A percentile compares a stretch with the other conserved stretches of the same genome.
Evolutionary conservation across 2,329 filamentous ascomycete species (phyloP).

Genomic region (Sporothrix luriei): DNA sequence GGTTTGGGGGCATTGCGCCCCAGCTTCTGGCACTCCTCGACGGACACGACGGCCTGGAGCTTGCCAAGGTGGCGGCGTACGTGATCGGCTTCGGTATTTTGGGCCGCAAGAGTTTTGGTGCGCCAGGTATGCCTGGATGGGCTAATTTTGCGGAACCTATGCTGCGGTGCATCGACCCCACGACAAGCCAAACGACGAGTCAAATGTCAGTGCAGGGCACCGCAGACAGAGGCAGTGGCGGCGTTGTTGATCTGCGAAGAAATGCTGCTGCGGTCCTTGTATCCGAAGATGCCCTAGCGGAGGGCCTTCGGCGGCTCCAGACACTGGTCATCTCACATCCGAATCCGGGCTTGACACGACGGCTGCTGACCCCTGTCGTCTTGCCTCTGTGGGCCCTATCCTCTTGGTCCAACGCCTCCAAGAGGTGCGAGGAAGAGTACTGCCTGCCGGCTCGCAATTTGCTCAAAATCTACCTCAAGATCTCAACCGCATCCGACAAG

Average conservation of each 20-base stretch:
- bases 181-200: slow-evolving; percentile 33
- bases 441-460: slow-evolving; percentile 53
- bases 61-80: slow-evolving; percentile 62
- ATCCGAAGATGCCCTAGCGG: slow-evolving; percentile 50
- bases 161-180: slow-evolving; percentile 54
- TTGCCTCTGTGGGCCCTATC: slow-evolving; percentile 66
- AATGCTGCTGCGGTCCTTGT: slow-evolving; percentile 49
- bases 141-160: slow-evolving; percentile 62
- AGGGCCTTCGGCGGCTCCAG: slow-evolving; percentile 58
- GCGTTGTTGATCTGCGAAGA: slow-evolving; percentile 53
- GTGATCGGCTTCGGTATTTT: slow-evolving; percentile 69
- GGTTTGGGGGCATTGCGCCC: slow-evolving; percentile 62
- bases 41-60: slow-evolving; percentile 59
- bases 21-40: slow-evolving; percentile 66
- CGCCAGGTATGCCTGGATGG: slow-evolving; percentile 67
- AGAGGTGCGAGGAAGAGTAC: slow-evolving; percentile 45
- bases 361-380: slow-evolving; percentile 61
- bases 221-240: slow-evolving; percentile 39
- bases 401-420: slow-evolving; percentile 49
- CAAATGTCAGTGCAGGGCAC: slow-evolving; percentile 40
- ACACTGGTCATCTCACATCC: slow-evolving; percentile 64
- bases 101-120: slow-evolving; percentile 64
- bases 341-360: slow-evolving; percentile 65
- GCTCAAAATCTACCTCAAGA: slow-evolving; percentile 59
- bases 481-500: slow-evolving; percentile 56